Evolutionary conservation across 768 basidiomycete genomes (phyloP), one percentile per base, ranked within the genome.

Genomic region (Boletus vinaceobasis): DNA sequence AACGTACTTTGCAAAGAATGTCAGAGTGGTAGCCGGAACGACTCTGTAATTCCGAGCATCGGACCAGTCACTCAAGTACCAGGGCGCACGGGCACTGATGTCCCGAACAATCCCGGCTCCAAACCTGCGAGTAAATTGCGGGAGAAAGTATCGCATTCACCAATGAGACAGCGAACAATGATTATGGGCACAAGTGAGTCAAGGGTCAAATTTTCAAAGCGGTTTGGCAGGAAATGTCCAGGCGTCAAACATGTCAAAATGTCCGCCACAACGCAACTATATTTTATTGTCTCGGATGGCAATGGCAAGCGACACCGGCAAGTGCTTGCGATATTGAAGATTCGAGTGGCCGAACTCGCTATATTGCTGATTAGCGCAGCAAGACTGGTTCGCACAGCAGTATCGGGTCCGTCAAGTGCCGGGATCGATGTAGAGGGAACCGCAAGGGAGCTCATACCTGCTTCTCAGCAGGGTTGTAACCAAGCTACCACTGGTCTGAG

Each of bases 21-120:
- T 90, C 31, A 94, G 77, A 32, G 87, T 84, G 6, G 91, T 91
- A 0, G 93, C 87, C 7, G 93, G 93, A 7, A 95, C 63, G 7
- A 96, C 91, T 47, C 95, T 78, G 70, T 96, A 96, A 66, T 91
- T 91, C 85, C 88, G 93, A 7, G 89, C 93, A 68, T 95, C 91
- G 10, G 76, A 83, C 94, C 94, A 98, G 73, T 97, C 93, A 51
- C 83, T 86, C 33, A 76, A 54, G 68, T 96, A 98, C 77, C 83
- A 94, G 1, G 93, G 92, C 1, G 76, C 73, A 39, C 94, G 79
- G 2, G 87, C 77, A 43, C 73, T 76, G 14, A 96, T 75, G 70
- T 97, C 94, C 36, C 75, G 72, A 17, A 77, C 55, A 61, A 95
- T 90, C 7, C 93, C 93, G 5, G 74, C 64, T 2, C 82, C 83